Percentiles rank a stretch among this genome's conserved stretches.
These are phyloP conservation scores for Boletus rubescentipes DNA, from an alignment of 768 basidiomycete genomes.

Conservation along the genomic window DNA sequence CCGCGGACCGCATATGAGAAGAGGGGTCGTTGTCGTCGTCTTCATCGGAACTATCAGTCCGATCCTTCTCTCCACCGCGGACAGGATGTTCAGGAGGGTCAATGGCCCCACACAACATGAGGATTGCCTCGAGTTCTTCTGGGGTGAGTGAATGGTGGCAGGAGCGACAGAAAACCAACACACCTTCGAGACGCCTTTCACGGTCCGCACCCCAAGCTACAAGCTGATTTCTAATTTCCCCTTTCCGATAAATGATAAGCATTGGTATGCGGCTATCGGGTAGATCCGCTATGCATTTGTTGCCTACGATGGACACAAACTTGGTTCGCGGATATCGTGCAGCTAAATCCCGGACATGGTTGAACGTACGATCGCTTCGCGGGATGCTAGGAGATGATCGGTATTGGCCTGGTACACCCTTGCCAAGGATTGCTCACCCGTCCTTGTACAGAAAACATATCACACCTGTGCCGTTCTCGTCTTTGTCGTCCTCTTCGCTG, in stretches of 20 bases:
- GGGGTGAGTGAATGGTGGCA: neutral
- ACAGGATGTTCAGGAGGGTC: slow-evolving; percentile 52
- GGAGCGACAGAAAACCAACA: slow-evolving; percentile 6
- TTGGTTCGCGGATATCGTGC: slow-evolving; percentile 87
- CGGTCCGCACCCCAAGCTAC: slow-evolving; percentile 80
- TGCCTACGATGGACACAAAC: slow-evolving; percentile 92
- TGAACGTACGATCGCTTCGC: slow-evolving; percentile 72
- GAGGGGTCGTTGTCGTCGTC: slow-evolving; percentile 51
- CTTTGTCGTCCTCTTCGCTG: slow-evolving; percentile 61
- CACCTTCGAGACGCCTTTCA: slow-evolving; percentile 78
- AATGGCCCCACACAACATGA: slow-evolving; percentile 65
- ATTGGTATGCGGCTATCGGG: slow-evolving; percentile 91
- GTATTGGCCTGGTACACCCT: neutral
- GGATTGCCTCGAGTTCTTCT: slow-evolving; percentile 68
- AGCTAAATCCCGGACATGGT: slow-evolving; percentile 71
- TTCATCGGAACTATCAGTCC: slow-evolving; percentile 43
- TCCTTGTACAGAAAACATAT: slow-evolving; percentile 96
- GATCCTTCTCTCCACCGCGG: slow-evolving; percentile 27
- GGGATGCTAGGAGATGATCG: slow-evolving; percentile 56
- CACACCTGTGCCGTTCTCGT: slow-evolving; percentile 82
- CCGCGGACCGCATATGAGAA: slow-evolving; percentile 55
- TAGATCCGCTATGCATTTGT: slow-evolving; percentile 95
- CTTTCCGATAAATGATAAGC: slow-evolving; percentile 88
- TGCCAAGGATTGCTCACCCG: slow-evolving; percentile 53
- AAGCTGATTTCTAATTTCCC: slow-evolving; percentile 86